Conservation (phyloP, 2,329 filamentous ascomycete genomes). For the Aspergillus japonicus region DNA sequence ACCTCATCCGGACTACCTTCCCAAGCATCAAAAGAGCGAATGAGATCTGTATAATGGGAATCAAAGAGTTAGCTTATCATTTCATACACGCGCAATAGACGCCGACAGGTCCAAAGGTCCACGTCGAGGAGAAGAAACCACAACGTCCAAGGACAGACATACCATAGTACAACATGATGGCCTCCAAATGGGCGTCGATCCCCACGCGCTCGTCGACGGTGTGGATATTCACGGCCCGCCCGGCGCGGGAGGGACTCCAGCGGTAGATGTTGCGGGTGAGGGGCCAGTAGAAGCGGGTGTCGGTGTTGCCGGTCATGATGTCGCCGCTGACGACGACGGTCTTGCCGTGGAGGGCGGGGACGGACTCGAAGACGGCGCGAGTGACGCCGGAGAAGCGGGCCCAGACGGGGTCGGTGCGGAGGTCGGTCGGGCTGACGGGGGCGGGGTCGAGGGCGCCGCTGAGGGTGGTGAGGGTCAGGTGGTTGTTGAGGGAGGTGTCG, state of each 20-base stretch:
- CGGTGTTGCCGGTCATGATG: slow-evolving; percentile 56
- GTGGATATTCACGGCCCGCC: slow-evolving; percentile 48
- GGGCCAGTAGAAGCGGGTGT: slow-evolving; percentile 54
- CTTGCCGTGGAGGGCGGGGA: slow-evolving; percentile 27
- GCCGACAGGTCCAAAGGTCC: no score
- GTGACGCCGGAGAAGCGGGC: slow-evolving; percentile 41
- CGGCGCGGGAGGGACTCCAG: slow-evolving; percentile 50
- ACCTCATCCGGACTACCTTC: slow-evolving; percentile 5
- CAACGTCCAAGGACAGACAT: slow-evolving; percentile 7
- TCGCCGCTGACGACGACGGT: slow-evolving; percentile 45
- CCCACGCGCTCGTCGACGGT: slow-evolving; percentile 52
- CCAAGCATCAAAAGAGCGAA: slow-evolving; percentile 34
- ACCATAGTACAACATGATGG: slow-evolving; percentile 46
- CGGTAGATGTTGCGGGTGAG: slow-evolving; percentile 55
- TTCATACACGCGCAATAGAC: background rate
- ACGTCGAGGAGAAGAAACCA: background rate
- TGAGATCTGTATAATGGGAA: slow-evolving; percentile 24
- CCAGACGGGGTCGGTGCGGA: slow-evolving; percentile 32
- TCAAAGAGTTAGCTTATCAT: background rate
- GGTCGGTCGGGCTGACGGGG: slow-evolving; percentile 35
- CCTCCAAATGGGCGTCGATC: slow-evolving; percentile 45
- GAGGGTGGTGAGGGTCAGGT: slow-evolving; percentile 33
- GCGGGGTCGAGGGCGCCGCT: slow-evolving; percentile 31
- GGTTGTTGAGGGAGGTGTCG: slow-evolving; percentile 22
- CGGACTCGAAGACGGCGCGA: slow-evolving; percentile 42